A percentile compares a stretch with the other conserved stretches of the same genome.
phyloP scores from a whole-genome alignment of 2,329 filamentous ascomycete species.

The Fusarium liriodendri region DNA sequence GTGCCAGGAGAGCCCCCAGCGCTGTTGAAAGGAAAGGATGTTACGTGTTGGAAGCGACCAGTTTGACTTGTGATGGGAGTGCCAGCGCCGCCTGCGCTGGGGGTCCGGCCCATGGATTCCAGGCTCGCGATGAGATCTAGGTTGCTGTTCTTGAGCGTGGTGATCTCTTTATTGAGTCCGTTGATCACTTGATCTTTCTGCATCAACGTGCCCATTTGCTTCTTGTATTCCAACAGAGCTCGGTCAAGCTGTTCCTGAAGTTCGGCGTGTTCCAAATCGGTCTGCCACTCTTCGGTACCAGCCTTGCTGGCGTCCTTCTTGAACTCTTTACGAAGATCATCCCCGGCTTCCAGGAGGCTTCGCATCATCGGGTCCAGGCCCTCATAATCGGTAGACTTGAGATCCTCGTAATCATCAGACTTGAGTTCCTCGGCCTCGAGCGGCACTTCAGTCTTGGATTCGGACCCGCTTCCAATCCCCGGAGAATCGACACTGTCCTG shows the following conservation, averaged over 20 bases:
- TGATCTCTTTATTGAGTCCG: not conserved
- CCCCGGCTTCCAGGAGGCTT: not conserved
- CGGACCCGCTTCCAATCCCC: not conserved
- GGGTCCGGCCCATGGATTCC: not conserved
- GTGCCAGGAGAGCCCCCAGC: not conserved
- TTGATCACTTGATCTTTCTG: not conserved
- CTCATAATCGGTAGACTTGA: not conserved
- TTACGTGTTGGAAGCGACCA: not conserved
- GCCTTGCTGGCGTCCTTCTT: not conserved
- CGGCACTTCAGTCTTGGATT: not conserved
- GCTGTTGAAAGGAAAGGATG: not conserved
- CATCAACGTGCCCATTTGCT: not conserved
- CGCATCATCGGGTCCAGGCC: slow-evolving; percentile 1
- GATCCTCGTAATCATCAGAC: not conserved
- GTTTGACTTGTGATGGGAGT: not conserved
- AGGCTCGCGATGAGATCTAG: not conserved
- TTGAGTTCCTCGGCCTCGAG: not conserved
- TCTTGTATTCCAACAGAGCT: not conserved
- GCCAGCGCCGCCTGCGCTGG: not conserved
- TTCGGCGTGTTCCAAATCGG: not conserved
- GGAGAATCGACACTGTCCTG: not conserved
- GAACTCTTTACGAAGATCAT: slow-evolving; percentile 9
- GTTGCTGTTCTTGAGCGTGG: not conserved
- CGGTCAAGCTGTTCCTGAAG: not conserved
- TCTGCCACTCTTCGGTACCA: not conserved